These are phyloP conservation scores for Pseudoturritis turrita DNA, from an alignment of 345 rosid genomes.

Conservation along the genomic window DNA sequence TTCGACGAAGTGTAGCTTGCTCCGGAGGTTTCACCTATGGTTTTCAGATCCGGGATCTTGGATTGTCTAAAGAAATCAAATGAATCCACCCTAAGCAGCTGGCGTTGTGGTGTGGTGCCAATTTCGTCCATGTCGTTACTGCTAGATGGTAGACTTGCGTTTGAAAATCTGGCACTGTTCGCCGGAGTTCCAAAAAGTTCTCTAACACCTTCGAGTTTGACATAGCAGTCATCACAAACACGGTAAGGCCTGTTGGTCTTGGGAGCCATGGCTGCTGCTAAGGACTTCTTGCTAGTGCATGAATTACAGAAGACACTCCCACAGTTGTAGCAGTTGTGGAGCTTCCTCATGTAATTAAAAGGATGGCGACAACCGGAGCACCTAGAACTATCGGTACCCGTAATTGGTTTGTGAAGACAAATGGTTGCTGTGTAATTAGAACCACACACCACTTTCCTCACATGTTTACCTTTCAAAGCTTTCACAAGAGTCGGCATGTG, in stretches of 20 bases:
- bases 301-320: conserved; percentile 54
- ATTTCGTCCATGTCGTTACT: conserved; percentile 33
- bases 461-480: conserved; percentile 56
- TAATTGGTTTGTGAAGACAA: conserved; percentile 49
- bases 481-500: conserved; percentile 48
- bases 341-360: conserved; percentile 54
- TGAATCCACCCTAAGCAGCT: conserved; percentile 39
- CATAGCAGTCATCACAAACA: conserved; percentile 57
- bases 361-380: conserved; percentile 50
- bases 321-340: conserved; percentile 62
- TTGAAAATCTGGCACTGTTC: conserved; percentile 33
- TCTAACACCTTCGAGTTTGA: conserved; percentile 41
- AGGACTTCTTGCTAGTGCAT: conserved; percentile 53
- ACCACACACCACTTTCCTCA: conserved; percentile 53
- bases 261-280: conserved; percentile 70
- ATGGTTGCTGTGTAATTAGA: conserved; percentile 54
- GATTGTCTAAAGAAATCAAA: conserved; percentile 46
- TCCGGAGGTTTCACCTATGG: conserved; percentile 45
- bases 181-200: conserved; percentile 31
- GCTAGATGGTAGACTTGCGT: conserved; percentile 40
- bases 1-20: conserved; percentile 30
- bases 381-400: conserved; percentile 42
- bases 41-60: conserved; percentile 35
- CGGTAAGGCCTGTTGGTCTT: conserved; percentile 52
- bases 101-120: conserved; percentile 29